These are phyloP conservation scores for Hypoxylon rickii DNA, from an alignment of 495 filamentous ascomycete genomes.

Conservation along the genomic window DNA sequence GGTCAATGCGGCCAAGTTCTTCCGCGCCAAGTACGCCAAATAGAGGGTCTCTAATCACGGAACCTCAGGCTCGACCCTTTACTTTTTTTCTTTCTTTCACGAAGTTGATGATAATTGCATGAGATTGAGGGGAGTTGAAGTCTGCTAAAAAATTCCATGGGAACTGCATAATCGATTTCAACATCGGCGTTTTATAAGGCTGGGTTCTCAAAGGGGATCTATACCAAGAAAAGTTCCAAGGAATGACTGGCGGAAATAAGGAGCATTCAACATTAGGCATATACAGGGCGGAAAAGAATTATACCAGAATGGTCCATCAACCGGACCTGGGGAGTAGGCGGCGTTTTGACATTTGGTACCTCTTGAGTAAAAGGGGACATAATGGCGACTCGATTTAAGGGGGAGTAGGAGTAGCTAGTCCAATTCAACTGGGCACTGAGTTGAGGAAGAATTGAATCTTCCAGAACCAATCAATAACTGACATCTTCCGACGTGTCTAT, in stretches of 20 bases:
- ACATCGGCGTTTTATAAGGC: constrained; percentile 54
- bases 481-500: too few relatives aligned
- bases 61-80: constrained; percentile 8
- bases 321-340: constrained; percentile 45
- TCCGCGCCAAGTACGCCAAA: constrained; percentile 82
- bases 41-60: constrained; percentile 34
- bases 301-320: constrained; percentile 49
- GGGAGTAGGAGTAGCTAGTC: constrained; percentile 9
- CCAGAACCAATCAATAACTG: constrained; percentile 15
- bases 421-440: constrained; percentile 32
- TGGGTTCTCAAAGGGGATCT: constrained; percentile 40
- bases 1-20: constrained; percentile 95
- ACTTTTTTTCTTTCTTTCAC: constrained; percentile 16
- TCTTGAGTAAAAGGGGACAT: constrained; percentile 25
- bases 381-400: constrained; percentile 24
- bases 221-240: constrained; percentile 41
- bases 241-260: constrained; percentile 42
- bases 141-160: constrained; percentile 25
- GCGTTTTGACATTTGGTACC: constrained; percentile 38
- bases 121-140: constrained; percentile 25
- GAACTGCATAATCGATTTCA: constrained; percentile 50
- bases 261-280: constrained; percentile 42
- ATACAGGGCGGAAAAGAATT: constrained; percentile 40
- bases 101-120: constrained; percentile 39
- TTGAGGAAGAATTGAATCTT: constrained; percentile 27